Percentiles rank a stretch among this genome's conserved stretches.
Evolutionary conservation across 192 early-diverging fungal species (phyloP).

Genomic region (Phlyctochytrium bullatum): DNA sequence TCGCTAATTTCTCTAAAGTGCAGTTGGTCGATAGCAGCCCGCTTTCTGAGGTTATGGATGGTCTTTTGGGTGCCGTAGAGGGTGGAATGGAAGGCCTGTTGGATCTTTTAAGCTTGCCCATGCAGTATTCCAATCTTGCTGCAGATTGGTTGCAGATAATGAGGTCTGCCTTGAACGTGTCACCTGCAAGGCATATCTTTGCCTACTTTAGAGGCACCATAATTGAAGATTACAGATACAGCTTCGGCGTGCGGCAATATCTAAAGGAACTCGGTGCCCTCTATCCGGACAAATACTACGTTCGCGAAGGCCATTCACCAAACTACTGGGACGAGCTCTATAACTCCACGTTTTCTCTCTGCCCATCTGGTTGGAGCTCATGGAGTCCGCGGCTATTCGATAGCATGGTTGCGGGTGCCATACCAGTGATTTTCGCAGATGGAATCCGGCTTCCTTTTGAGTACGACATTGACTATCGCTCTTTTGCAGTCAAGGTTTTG

Average conservation of each 20-base stretch:
- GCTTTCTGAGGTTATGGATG: background rate
- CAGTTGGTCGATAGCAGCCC: background rate
- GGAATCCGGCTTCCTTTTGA: conserved; percentile 30
- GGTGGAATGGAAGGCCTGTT: background rate
- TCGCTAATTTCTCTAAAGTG: conserved; percentile 10
- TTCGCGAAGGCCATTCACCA: conserved; percentile 7
- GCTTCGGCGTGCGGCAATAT: conserved; percentile 29
- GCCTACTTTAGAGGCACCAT: conserved; percentile 37
- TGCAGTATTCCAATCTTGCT: too few species aligned
- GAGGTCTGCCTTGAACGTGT: background rate
- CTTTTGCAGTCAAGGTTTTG: conserved; percentile 13
- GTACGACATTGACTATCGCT: conserved; percentile 22
- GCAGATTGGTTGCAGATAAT: background rate
- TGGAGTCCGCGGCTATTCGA: conserved; percentile 33
- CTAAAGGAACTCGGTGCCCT: conserved; percentile 12
- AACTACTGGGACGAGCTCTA: conserved; percentile 29
- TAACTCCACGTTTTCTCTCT: conserved; percentile 30
- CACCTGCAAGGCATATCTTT: conserved; percentile 14
- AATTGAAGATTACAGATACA: conserved; percentile 25
- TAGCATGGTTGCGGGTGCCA: conserved; percentile 26
- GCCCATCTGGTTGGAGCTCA: conserved; percentile 30
- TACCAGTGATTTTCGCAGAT: conserved; percentile 32
- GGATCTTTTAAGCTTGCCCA: background rate
- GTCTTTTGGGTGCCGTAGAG: background rate
- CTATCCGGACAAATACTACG: conserved; percentile 14